Base-by-base conservation (phyloP, 2,329 filamentous ascomycete genomes). In the Trichoderma koningii region DNA sequence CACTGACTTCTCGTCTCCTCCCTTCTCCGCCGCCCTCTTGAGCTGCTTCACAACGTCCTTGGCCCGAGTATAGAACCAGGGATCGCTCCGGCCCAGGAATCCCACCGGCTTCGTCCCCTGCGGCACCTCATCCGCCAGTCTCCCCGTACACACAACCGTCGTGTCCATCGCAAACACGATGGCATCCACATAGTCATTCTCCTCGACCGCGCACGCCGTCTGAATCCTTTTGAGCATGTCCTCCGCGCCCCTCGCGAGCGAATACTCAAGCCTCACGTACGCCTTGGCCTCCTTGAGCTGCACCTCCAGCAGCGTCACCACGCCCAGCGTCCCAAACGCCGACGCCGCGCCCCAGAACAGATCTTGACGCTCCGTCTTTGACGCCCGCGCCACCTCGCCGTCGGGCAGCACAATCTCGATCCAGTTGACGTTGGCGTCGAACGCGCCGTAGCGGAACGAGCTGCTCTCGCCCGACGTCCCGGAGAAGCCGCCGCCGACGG, bases 31-130 rank as follows among this genome's bases (percentile, higher is more conserved):
- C 42, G 69, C 50, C 64, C 68, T 67, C 42, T 63, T 60, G 12
- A 78, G 67, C 51, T 68, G 66, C 65, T 73, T 74, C 66, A 73
- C 69, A 44, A 74, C 72, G n/a, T 80, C 74, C 68, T 85, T 76
- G 1, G 84, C 88, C 68, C 90, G 89, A 3, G 92, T 77, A 66
- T 91, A 92, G 72, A 91, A 91, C 90, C 89, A 93, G 0, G 87
- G 85, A 68, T 93, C 89, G 4, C 73, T 74, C 0, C 83, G 77
- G 12, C 83, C 78, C n/a, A 82, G 83, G 73, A 91, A 89, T 0
- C 73, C 78, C 26, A 76, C 76, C 1, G 77, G 70, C 51, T 72
- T 73, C 3, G 68, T 66, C 1, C 73, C 76, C 0, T 72, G 63
- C 0, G 80, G 80, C 0, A 80, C 66, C 0, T 77, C 72, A 57